Evolutionary conservation across 306 rosid genomes (phyloP).

Genomic region (Pyrus betulifolia): DNA sequence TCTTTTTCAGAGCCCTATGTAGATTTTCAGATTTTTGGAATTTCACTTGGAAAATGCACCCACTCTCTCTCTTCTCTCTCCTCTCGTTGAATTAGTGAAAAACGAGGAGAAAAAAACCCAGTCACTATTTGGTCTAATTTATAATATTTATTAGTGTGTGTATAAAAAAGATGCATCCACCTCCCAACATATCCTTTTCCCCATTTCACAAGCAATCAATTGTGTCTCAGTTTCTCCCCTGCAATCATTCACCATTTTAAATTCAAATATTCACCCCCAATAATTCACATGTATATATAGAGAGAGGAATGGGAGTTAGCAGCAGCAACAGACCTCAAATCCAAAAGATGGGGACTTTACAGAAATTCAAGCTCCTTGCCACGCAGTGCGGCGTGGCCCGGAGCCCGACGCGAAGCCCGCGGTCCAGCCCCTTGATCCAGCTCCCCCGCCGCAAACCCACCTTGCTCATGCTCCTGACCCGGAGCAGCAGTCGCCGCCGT

Average conservation of each 20-base stretch:
- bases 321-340: constrained; percentile 6
- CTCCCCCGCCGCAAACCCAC: constrained; percentile 69
- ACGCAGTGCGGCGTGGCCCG: constrained; percentile 66
- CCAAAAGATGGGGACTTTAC: constrained; percentile 58
- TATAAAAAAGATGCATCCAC: not conserved
- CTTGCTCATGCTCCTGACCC: constrained; percentile 48
- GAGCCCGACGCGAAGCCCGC: constrained; percentile 73
- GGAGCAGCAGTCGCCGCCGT: constrained; percentile 27
- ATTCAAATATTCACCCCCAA: constrained; percentile 31
- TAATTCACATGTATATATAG: not conserved
- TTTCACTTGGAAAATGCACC: constrained; percentile 34
- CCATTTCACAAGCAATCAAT: constrained; percentile 35
- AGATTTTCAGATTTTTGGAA: not conserved
- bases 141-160: not conserved
- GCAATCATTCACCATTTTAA: constrained; percentile 35
- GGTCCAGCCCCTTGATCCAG: constrained; percentile 63
- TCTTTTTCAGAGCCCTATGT: constrained; percentile 13
- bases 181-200: constrained; percentile 48
- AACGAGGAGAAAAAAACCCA: not conserved
- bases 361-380: constrained; percentile 73
- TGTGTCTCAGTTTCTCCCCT: constrained; percentile 12
- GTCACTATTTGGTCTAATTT: not conserved
- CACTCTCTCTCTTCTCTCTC: not conserved
- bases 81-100: not conserved
- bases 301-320: not conserved